Base-by-base conservation (phyloP, 2,329 filamentous ascomycete species). In the Didymella segeticola region DNA sequence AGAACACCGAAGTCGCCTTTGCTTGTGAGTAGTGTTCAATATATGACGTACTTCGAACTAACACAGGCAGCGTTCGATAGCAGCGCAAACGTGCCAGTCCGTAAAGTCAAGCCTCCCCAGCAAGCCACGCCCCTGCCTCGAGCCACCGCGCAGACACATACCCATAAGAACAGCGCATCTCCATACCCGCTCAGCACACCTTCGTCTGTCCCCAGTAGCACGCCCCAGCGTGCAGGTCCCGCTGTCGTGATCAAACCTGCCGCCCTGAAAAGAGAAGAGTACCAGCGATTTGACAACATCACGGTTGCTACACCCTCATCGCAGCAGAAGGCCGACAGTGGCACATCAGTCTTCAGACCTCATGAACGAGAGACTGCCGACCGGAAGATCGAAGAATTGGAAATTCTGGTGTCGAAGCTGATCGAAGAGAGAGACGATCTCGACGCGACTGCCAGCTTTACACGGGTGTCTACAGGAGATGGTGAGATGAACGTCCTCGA, bases 301-400 rank as follows among this genome's bases (percentile, higher is more conserved):
- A 50, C 72, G 12, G 58, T 69, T 10, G 71, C 74, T 43, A 60
- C 61, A 19, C 54, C 47, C n/a, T 31, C 62, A 6, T 66, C 66
- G 7, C 67, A 83, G 60, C 88, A 85, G 64, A 86, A 84, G 43
- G 81, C 79, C 7, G 80, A 83, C 11, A 82, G 84, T 49, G 84
- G 83, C 43, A 73, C 84, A 2, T 77, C 88, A 17, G 80, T 84
- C 14, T 76, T 87, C 37, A 86, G 85, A 34, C 79, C 91, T 2
- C 91, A 96, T 67, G 90, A 96, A 72, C 88, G 89, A 43, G 88
- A 96, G 64, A 87, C 92, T 66, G 89, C 89, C 4, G 88, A 96
- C 63, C 82, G 85, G 10, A 89, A 90, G 36, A 81, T 93, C 38
- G 79, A 87, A 47, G 86, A 87, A 48, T 78, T 99, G 11, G 84